Evolutionary conservation across 2,329 filamentous ascomycete species (phyloP), one percentile per base, ranked within the genome.

Genomic region (Clarireedia homoeocarpa): DNA sequence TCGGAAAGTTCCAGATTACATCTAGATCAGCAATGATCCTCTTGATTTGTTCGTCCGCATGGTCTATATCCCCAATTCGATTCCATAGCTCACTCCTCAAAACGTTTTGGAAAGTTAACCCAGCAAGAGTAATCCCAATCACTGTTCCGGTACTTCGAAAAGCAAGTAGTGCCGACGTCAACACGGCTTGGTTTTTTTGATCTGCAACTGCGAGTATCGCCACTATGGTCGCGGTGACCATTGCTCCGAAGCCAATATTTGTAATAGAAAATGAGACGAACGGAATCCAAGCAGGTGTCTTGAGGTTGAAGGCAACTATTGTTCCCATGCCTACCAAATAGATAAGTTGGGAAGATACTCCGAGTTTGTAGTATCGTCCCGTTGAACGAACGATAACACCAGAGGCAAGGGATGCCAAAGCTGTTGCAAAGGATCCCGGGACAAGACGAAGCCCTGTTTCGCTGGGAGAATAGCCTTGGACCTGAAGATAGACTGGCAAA

Each of bases 81-180:
- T 57, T 54, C 12, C 34, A 30, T 26, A 51, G 48, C 15, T 42
- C 20, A 15, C 14, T 42, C 34, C 38, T 49, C 44, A 48, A 50
- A 2, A 52, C n/a, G 26, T 51, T 59, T 39, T 60, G 57, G 14
- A 63, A 57, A 15, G 55, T 53, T n/a, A 48, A 38, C 20, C 39
- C 47, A 9, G 58, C 45, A 30, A 60, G 10, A 0, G 81, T 82
- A 2, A 82, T 83, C 50, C 80, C 80, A 59, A 88, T 72, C 20
- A 84, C 85, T 53, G 90, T 75, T 9, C 87, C 88, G 0, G 90
- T 75, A 2, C 84, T 85, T 44, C 87, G 82, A 74, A 91, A 91
- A 24, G 91, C 79, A 70, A 90, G 91, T n/a, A 82, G 86, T 68
- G 86, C 89, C 9, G 87, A 86, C 17, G 88, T 86, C 4, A 84